Evolutionary conservation across 2,329 filamentous ascomycete genomes (phyloP).

Genomic region (Aspergillus fischeri): DNA sequence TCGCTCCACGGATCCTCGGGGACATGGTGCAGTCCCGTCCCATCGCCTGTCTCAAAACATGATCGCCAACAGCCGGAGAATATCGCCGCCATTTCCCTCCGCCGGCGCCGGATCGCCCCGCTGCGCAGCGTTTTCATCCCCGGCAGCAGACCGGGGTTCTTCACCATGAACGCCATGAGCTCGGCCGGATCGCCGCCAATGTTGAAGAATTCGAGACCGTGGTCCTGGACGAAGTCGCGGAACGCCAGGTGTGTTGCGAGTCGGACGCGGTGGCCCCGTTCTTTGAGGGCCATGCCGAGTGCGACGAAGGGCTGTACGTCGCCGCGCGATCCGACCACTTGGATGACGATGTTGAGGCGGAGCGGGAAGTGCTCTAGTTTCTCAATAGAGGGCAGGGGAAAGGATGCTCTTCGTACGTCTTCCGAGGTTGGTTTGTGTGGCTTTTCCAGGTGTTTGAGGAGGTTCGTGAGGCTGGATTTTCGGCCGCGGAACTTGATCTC

Average conservation of each 20-base stretch:
- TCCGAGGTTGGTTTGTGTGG: neutral
- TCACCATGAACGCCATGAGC: conserved; percentile 88
- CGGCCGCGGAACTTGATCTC: conserved; percentile 76
- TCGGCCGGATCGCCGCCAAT: conserved; percentile 73
- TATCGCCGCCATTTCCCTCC: conserved; percentile 72
- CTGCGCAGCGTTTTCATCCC: conserved; percentile 70
- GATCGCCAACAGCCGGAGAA: conserved; percentile 83
- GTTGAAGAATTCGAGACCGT: conserved; percentile 69
- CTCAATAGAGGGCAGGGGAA: neutral
- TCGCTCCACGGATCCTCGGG: conserved; percentile 44
- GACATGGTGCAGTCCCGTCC: conserved; percentile 50
- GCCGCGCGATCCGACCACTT: conserved; percentile 69
- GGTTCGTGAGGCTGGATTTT: conserved; percentile 59
- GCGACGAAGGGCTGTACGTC: conserved; percentile 75
- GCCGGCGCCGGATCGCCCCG: conserved; percentile 71
- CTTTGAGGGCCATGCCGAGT: conserved; percentile 61
- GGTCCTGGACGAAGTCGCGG: conserved; percentile 63
- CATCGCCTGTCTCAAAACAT: conserved; percentile 75
- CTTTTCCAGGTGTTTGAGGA: conserved; percentile 52
- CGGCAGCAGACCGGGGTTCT: conserved; percentile 81
- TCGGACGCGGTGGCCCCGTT: conserved; percentile 67
- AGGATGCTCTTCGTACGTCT: conserved; percentile 5
- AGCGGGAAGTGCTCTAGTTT: conserved; percentile 7
- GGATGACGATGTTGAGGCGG: conserved; percentile 62
- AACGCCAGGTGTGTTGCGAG: conserved; percentile 71